A percentile compares a stretch with the other conserved stretches of the same genome.
Conservation (phyloP, 2,329 filamentous ascomycete species). For the Colletotrichum somersetense region DNA sequence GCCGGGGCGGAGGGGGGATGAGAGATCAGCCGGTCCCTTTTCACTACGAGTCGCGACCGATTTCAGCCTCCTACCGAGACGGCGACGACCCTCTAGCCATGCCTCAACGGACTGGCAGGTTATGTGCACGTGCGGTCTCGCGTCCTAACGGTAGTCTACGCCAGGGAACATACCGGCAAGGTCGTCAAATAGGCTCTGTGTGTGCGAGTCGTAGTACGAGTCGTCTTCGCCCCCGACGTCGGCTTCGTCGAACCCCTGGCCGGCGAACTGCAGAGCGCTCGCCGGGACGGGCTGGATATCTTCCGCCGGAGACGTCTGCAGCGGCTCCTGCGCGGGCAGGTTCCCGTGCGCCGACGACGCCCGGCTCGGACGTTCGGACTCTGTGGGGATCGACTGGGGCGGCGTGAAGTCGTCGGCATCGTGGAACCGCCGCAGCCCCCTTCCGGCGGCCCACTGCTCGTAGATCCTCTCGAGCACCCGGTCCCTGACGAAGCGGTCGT, state of each 20-base stretch:
- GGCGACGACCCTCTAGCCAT: not conserved
- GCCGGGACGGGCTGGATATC: constrained; percentile 13
- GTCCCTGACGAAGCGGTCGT: constrained; percentile 14
- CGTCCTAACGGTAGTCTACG: not conserved
- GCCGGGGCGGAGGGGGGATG: too few species aligned
- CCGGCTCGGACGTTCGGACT: constrained; percentile 24
- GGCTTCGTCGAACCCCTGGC: not conserved
- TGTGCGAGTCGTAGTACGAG: not conserved
- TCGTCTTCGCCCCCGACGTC: not conserved
- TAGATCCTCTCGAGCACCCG: constrained; percentile 24
- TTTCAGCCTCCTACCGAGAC: not conserved
- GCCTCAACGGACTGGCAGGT: not conserved
- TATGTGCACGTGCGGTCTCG: too few species aligned
- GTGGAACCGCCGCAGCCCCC: constrained; percentile 14
- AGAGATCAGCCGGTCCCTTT: too few species aligned
- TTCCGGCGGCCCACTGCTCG: constrained; percentile 20
- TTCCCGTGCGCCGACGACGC: not conserved
- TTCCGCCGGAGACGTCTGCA: constrained; percentile 3
- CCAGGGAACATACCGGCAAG: constrained; percentile 10
- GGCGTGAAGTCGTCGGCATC: constrained; percentile 8
- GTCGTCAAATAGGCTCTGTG: constrained; percentile 1
- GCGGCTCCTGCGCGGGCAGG: too few species aligned
- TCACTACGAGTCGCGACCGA: too few species aligned
- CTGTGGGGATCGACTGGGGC: constrained; percentile 22
- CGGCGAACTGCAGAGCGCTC: not conserved